Base-by-base conservation (phyloP, 1,284 basidiomycete species). In the Apiotrichum brassicae region DNA sequence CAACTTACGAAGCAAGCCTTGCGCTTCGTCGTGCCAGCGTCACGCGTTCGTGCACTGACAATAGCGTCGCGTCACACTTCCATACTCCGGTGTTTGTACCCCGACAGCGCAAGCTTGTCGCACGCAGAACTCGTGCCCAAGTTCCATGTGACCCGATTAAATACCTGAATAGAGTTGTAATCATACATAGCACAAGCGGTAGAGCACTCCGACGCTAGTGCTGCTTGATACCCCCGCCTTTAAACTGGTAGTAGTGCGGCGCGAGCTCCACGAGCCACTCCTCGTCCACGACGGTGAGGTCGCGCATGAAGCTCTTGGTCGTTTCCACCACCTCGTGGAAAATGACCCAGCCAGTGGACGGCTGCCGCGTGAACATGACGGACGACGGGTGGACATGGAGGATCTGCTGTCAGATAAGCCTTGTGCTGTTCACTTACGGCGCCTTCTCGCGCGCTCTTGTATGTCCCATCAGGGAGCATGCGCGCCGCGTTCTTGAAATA, bases 261-360 rank as follows among this genome's bases (percentile, higher is more conserved):
- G 77, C 77, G 26, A 77, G 54, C 58, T 78, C 74, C 3, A 73
- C 70, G 23, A 78, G 64, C 78, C 77, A 79, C 40, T 78, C 77
- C 50, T 75, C 70, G 34, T 77, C 75, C 25, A 79, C 71, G 7
- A 77, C 75, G 1, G 77, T 78, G 18, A 81, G 48, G 56, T 81
- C 79, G 38, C 78, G 62, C 71, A 81, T 79, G 58, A 78, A 79
- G 23, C 68, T 84, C 72, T 94, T 97, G 58, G 88, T 92, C 1
- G 94, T 97, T 71, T 97, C 91, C 60, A 94, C 82, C 72, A 97
- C 85, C 68, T 98, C 93, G 66, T 95, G 90, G 65, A 86, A 98
- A 20, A 98, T 78, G 6, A 97, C 88, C 88, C 90, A 98, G 11
- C 87, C 87, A 0, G 85, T 85, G 16, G 82, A 78, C 2, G 94